Base-by-base conservation (phyloP, 164 flowering plant species). In the Vitis rupestris region DNA sequence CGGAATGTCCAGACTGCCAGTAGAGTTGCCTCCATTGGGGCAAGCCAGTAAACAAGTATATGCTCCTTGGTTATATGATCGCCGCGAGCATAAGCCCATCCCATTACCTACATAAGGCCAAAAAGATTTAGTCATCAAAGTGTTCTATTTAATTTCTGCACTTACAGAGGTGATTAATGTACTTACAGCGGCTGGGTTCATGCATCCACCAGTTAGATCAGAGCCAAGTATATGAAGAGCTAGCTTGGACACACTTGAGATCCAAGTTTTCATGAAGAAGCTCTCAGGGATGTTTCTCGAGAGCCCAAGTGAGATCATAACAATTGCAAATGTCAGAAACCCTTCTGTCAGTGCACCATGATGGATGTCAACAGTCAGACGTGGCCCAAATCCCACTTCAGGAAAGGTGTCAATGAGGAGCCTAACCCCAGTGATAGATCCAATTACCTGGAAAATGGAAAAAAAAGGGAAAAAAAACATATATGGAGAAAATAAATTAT, bases 131-230 rank as follows among this genome's bases (percentile, higher is more conserved):
- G 5, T 30, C 1, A 44, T 29, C 55, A 52, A 11, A 27, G 51
- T 19, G 27, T 47, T 37, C 44, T 37, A 37, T 37, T 37, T 37
- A 37, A 37, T 2, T 37, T 37, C 44, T 37, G 44, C 44, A 37
- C 7, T 37, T 37, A 37, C 7, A 37, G 44, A 37, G 44, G 1
- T 37, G 4, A 37, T 37, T 6, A 37, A 37, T 37, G 27, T 70
- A 78, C 98, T 87, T 85, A 92, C 98, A 71, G 99, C 81, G 59
- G 99, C 99, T 7, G 99, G 99, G 81, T 95, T 95, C 99, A 95
- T 92, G 75, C 83, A 78, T 69, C 98, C 99, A 23, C 99, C 99
- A 0, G 99, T 95, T 9, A 95, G 81, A 78, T 95, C 99, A 66
- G 98, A 88, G 30, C 99, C 98, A 50, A 95, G 86, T 52, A 90